Conservation (phyloP, 192 early-diverging fungal genomes). For the Coemansia umbellata region DNA sequence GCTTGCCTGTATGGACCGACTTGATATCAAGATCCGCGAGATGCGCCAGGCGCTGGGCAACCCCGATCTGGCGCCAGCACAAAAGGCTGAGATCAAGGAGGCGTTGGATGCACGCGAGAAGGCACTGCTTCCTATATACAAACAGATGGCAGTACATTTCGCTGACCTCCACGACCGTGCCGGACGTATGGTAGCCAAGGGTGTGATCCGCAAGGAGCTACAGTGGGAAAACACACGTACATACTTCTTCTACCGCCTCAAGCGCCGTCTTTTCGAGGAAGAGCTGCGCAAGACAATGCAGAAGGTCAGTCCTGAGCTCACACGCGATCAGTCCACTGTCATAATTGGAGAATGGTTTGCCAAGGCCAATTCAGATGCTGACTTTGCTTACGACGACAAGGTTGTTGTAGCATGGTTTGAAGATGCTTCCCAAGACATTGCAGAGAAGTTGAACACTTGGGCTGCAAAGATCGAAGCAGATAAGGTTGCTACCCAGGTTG, state of each 20-base stretch:
- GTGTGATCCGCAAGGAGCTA: conserved; percentile 73
- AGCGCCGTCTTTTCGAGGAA: conserved; percentile 77
- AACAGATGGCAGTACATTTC: conserved; percentile 92
- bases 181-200: conserved; percentile 94
- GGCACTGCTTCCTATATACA: conserved; percentile 83
- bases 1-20: conserved; percentile 86
- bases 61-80: conserved; percentile 54
- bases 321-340: conserved; percentile 52
- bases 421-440: conserved; percentile 2
- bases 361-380: conserved; percentile 17
- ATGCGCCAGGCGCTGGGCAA: conserved; percentile 65
- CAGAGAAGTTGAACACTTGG: conserved; percentile 2
- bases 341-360: conserved; percentile 64
- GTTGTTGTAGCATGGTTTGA: conserved; percentile 63
- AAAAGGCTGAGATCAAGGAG: conserved; percentile 64
- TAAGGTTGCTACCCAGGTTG: conserved; percentile 5
- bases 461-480: conserved; percentile 3
- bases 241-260: conserved; percentile 92
- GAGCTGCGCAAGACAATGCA: conserved; percentile 61
- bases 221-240: conserved; percentile 75
- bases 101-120: conserved; percentile 80
- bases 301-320: conserved; percentile 15
- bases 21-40: conserved; percentile 73
- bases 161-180: conserved; percentile 97
- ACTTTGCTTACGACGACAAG: conserved; percentile 56